Base-by-base conservation (phyloP, 2,329 filamentous ascomycete species). In the Pseudocercospora pini-densiflorae region DNA sequence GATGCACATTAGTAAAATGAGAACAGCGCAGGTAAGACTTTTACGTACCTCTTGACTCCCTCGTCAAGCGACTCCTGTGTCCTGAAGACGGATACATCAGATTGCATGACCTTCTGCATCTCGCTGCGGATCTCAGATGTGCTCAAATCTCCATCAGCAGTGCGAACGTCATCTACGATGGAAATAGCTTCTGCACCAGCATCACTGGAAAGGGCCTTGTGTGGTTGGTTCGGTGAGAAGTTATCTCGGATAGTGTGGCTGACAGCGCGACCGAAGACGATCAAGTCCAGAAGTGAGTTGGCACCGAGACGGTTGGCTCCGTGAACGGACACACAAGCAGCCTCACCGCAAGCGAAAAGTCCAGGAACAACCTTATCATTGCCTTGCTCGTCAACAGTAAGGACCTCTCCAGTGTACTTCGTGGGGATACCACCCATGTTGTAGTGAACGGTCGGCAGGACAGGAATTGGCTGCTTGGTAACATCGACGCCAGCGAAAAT, bases 351-450 rank as follows among this genome's bases (percentile, higher is more conserved):
- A 76, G 95, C 95, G 79, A 94, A 98, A 70, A 99, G 88, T 81
- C 94, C 94, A 65, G 93, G 93, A 23, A 99, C 95, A 74, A 97
- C 88, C 86, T 97, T 88, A 84, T 98, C 95, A 65, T 97, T 89
- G 73, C 95, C 95, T 68, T 88, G 80, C 78, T 92, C 90, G 74
- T 97, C 93, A 61, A 97, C 85, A 19, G 93, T 96, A 73, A 99
- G 83, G 68, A 98, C 95, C 84, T 99, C 93, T 81, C 95, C 94
- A 69, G 93, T 97, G 87, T 97, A 98, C 78, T 92, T 93, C 73
- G 95, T 98, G 61, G 94, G 94, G 74, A 99, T 97, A 87, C 95
- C 94, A 82, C 94, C 94, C 95, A 98, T 99, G 88, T 97, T 97
- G 88, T 99, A 99, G 87, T 99, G 94, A 73, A 97, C 94, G 53